Base-by-base conservation (phyloP, 371 early-diverging fungal species). In the Apophysomyces variabilis region DNA sequence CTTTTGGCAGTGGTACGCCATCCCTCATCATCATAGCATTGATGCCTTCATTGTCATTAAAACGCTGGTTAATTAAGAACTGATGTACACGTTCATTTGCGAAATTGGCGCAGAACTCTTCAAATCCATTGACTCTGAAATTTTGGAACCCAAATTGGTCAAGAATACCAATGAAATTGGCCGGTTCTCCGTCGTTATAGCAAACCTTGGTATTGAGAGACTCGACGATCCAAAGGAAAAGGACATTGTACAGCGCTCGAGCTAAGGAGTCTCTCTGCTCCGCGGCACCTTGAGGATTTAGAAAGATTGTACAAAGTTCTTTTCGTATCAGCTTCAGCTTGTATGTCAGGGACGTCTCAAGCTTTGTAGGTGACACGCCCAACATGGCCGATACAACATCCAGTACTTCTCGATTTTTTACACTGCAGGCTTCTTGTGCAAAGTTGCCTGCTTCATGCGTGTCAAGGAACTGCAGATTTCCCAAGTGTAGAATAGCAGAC, bases 41-140 rank as follows among this genome's bases (percentile, higher is more conserved):
- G 38, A 84, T 63, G 4, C 90, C 90, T 13, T 73, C 70, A 12
- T 78, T 84, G 38, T 71, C 62, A 32, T 61, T 72, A 60, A 77
- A 96, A 75, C 71, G 86, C 78, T 71, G 91, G 78, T 69, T 80
- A 70, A 66, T 80, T 67, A 92, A 65, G 67, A 85, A 93, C n/a
- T 90, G 85, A 54, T 90, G 86, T 35, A 96, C 74, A 37, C 92
- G 88, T 75, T 97, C 96, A 68, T 92, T 93, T 43, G 95, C 94
- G 71, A 92, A 87, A 70, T 97, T 96, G 71, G 72, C 68, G 8
- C 88, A 85, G 66, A 96, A 90, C 61, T 91, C 88, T 70, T 95
- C 91, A 71, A 93, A 94, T 4, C 82, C 66, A 66, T 78, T 67
- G 65, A 71, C 26, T 43, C 71, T 16, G 66, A 72, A 78, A 56